A percentile compares a stretch with the other conserved stretches of the same genome.
Evolutionary conservation across 2,329 filamentous ascomycete genomes (phyloP).

Genomic region (Bimuria novae-zelandiae): DNA sequence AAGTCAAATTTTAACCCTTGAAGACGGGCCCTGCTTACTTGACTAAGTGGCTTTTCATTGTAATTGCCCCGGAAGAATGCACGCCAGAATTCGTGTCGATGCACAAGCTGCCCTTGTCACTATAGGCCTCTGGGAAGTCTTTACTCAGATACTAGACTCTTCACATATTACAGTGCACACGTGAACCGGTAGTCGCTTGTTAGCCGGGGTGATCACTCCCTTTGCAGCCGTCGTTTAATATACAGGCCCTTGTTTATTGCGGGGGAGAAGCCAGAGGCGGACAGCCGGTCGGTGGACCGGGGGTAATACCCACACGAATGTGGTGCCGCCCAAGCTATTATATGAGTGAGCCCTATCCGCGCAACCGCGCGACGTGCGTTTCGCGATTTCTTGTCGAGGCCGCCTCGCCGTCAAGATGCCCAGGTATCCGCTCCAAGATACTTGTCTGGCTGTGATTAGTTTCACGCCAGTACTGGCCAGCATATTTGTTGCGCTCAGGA

Average conservation of each 20-base stretch:
- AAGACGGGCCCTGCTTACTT: not conserved
- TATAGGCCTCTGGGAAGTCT: conserved; percentile 14
- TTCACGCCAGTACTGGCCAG: conserved; percentile 39
- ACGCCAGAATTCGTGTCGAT: conserved; percentile 12
- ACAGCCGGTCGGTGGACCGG: conserved; percentile 16
- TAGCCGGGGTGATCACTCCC: conserved; percentile 16
- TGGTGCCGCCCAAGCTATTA: conserved; percentile 21
- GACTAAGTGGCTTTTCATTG: not conserved
- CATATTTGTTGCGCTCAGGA: conserved; percentile 41
- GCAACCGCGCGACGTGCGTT: conserved; percentile 34
- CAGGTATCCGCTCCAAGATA: conserved; percentile 45
- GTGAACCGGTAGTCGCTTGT: conserved; percentile 14
- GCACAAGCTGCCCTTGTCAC: conserved; percentile 13
- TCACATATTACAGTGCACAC: conserved; percentile 17
- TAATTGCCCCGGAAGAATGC: conserved; percentile 5
- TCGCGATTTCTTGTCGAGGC: conserved; percentile 30
- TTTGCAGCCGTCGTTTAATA: conserved; percentile 21
- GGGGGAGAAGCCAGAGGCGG: conserved; percentile 16
- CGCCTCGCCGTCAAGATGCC: conserved; percentile 39
- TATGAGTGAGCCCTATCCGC: conserved; percentile 34
- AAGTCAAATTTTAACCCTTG: not conserved
- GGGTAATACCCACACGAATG: conserved; percentile 15
- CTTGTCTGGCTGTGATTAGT: conserved; percentile 44
- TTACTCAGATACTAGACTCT: conserved; percentile 14
- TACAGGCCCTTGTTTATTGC: conserved; percentile 17